Conservation (phyloP, 208 protist species). For the Hexamita inflata region DNA sequence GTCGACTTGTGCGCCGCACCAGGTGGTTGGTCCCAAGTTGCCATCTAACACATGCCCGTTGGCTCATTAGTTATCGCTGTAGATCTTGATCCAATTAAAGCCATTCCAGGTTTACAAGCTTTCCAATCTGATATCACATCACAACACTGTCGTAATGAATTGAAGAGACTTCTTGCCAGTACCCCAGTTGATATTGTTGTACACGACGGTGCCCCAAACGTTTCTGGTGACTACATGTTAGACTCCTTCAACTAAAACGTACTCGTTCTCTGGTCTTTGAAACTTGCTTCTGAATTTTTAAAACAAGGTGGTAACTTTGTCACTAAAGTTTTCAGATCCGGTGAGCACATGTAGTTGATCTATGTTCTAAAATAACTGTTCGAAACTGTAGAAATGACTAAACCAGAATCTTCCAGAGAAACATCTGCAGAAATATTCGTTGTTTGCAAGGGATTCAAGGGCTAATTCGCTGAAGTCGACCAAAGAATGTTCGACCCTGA, state of each 20-base stretch:
- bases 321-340: slow-evolving; percentile 16
- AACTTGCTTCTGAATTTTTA: slow-evolving; percentile 8
- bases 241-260: slow-evolving; percentile 15
- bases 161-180: not conserved
- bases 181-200: not conserved
- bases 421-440: slow-evolving; percentile 12
- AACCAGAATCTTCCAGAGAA: not conserved
- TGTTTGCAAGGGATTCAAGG: not conserved
- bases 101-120: not conserved
- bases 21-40: not conserved
- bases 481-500: slow-evolving; percentile 5
- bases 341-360: not conserved
- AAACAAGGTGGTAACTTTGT: not conserved
- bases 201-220: slow-evolving; percentile 23
- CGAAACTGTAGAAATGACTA: slow-evolving; percentile 1
- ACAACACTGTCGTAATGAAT: not conserved
- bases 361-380: slow-evolving; percentile 26
- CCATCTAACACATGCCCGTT: slow-evolving; percentile 6
- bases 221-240: not conserved
- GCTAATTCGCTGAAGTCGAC: not conserved
- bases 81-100: slow-evolving; percentile 17
- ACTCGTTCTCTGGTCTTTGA: not conserved
- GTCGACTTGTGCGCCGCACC: not conserved
- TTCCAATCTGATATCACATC: slow-evolving; percentile 21
- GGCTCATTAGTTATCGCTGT: slow-evolving; percentile 9